These are phyloP conservation scores for Helotiales sp. DNA, from an alignment of 2,329 filamentous ascomycete genomes.

Conservation along the genomic window DNA sequence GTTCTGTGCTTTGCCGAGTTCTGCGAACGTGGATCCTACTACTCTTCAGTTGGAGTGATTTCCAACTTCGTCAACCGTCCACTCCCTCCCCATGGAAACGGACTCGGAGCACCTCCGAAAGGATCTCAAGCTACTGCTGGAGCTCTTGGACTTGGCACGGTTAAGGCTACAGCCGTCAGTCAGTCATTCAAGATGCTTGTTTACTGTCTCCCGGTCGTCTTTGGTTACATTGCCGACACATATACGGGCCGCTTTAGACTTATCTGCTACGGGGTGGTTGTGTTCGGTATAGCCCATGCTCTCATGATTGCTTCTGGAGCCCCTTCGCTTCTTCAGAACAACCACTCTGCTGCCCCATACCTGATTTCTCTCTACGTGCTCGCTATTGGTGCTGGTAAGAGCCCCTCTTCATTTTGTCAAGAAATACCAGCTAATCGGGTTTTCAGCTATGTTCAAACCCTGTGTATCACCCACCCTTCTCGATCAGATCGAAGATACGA, in stretches of 20 bases:
- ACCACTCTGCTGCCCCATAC: conserved; percentile 65
- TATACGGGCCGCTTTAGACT: conserved; percentile 70
- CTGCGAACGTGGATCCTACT: conserved; percentile 79
- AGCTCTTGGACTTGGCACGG: conserved; percentile 62
- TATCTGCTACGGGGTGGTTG: conserved; percentile 52
- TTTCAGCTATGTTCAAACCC: conserved; percentile 69
- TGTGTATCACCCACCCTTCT: conserved; percentile 68
- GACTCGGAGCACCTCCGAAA: conserved; percentile 46
- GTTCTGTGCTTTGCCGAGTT: conserved; percentile 76
- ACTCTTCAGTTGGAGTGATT: conserved; percentile 66
- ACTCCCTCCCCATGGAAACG: conserved; percentile 54
- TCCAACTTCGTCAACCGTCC: conserved; percentile 65
- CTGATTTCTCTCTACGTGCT: conserved; percentile 38
- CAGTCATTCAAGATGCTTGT: conserved; percentile 55
- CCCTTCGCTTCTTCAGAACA: conserved; percentile 40
- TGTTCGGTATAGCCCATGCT: conserved; percentile 65
- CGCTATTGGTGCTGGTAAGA: conserved; percentile 46
- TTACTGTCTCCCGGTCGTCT: conserved; percentile 55
- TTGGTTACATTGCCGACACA: conserved; percentile 64
- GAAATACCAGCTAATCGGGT: conserved; percentile 57
- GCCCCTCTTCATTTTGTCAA: conserved; percentile 41
- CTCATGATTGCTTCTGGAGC: conserved; percentile 53
- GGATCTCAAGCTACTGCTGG: conserved; percentile 50
- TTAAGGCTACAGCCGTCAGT: conserved; percentile 56
- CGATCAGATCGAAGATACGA: conserved; percentile 56